Evolutionary conservation across 305 asterid species (phyloP).

Genomic region (Striga hermonthica): DNA sequence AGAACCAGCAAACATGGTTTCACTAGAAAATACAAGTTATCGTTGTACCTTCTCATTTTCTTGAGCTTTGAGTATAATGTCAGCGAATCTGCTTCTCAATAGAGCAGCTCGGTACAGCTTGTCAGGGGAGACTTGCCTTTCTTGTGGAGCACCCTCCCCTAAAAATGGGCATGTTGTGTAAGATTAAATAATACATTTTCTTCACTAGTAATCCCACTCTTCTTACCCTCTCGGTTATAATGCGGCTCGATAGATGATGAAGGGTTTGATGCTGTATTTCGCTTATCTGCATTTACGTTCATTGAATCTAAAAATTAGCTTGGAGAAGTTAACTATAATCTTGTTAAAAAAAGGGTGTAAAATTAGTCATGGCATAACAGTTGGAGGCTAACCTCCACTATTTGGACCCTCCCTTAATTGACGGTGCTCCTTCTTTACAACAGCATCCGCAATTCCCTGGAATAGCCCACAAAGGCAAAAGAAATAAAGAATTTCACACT

Average conservation of each 20-base stretch:
- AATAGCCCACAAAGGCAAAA: conserved; percentile 23
- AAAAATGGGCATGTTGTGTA: conserved; percentile 54
- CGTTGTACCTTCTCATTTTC: conserved; percentile 59
- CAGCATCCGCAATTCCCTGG: conserved; percentile 43
- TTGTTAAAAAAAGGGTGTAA: conserved; percentile 1
- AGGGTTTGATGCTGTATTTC: conserved; percentile 35
- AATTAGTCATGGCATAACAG: conserved; percentile 6
- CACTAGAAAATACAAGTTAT: conserved; percentile 2
- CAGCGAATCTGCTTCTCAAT: conserved; percentile 69
- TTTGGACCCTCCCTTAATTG: conserved; percentile 30
- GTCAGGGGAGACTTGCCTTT: conserved; percentile 82
- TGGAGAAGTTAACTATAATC: conserved; percentile 1
- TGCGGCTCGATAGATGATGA: conserved; percentile 38
- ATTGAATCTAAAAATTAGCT: conserved; percentile 33
- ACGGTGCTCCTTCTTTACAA: conserved; percentile 36
- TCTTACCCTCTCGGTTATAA: conserved; percentile 68
- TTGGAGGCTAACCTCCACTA: conserved; percentile 38
- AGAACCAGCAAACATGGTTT: conserved; percentile 20
- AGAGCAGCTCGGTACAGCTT: conserved; percentile 93
- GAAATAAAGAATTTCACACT: conserved; percentile 6
- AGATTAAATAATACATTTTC: conserved; percentile 52
- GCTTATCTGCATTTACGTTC: conserved; percentile 40
- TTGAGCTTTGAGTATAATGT: conserved; percentile 71
- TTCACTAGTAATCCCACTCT: conserved; percentile 46
- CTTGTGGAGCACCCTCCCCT: conserved; percentile 72